Percentiles rank a stretch among this genome's conserved stretches.
Conservation (phyloP, 2,329 filamentous ascomycete genomes). For the Penicillium corylophilum region DNA sequence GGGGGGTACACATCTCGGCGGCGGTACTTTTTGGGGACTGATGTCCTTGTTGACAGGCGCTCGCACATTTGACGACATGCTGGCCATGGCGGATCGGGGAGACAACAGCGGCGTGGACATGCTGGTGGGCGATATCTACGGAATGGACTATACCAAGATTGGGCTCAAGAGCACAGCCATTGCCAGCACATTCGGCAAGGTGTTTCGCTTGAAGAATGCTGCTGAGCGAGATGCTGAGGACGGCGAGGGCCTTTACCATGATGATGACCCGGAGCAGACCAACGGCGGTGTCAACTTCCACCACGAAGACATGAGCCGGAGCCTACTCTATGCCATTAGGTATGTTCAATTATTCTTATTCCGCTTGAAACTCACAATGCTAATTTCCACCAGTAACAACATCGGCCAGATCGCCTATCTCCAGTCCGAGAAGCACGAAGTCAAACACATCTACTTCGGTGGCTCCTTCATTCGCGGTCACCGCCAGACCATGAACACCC, state of each 20-base stretch:
- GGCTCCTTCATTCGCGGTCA: slow-evolving; percentile 96
- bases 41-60: slow-evolving; percentile 90
- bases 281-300: slow-evolving; percentile 58
- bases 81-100: slow-evolving; percentile 82
- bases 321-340: slow-evolving; percentile 86
- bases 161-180: slow-evolving; percentile 94
- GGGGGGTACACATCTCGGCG: slow-evolving; percentile 89
- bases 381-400: slow-evolving; percentile 68
- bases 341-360: slow-evolving; percentile 31
- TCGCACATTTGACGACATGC: slow-evolving; percentile 95
- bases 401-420: slow-evolving; percentile 97
- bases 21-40: slow-evolving; percentile 96
- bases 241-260: slow-evolving; percentile 57
- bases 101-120: slow-evolving; percentile 95
- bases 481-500: slow-evolving; percentile 94
- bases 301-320: slow-evolving; percentile 82
- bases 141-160: slow-evolving; percentile 92
- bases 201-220: slow-evolving; percentile 86
- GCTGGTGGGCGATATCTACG: slow-evolving; percentile 97
- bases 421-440: slow-evolving; percentile 90
- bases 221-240: slow-evolving; percentile 79
- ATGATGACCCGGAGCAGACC: slow-evolving; percentile 37
- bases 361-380: slow-evolving; percentile 8
- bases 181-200: slow-evolving; percentile 93
- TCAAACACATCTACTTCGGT: slow-evolving; percentile 95